Conservation (phyloP, 176 grass and related monocot genomes). For the Puya raimondii region DNA sequence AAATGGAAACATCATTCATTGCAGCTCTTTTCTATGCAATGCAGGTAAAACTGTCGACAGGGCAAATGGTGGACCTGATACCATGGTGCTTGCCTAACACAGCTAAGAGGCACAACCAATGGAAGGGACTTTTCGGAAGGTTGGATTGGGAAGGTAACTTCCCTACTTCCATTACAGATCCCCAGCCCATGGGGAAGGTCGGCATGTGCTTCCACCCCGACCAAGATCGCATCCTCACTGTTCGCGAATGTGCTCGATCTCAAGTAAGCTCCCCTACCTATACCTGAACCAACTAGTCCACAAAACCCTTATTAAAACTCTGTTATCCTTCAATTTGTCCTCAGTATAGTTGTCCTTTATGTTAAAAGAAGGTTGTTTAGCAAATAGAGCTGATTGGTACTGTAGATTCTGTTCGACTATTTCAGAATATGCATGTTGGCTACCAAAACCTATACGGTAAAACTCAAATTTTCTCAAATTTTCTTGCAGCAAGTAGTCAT, state of each 20-base stretch:
- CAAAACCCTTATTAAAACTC: no score
- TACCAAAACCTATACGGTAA: no score
- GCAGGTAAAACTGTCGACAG: slow-evolving; percentile 90
- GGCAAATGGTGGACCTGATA: slow-evolving; percentile 84
- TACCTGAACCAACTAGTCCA: not conserved
- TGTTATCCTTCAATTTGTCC: no score
- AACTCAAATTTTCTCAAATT: no score
- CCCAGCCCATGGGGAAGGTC: slow-evolving; percentile 92
- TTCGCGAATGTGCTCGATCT: slow-evolving; percentile 71
- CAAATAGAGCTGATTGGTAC: no score
- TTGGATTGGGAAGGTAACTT: slow-evolving; percentile 99
- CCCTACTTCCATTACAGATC: slow-evolving; percentile 88
- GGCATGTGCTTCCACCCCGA: slow-evolving; percentile 95
- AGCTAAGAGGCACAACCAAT: slow-evolving; percentile 95
- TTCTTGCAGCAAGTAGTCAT: no score
- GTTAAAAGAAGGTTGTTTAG: no score
- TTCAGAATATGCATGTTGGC: no score
- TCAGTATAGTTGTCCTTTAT: no score
- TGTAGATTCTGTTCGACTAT: no score
- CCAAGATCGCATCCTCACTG: slow-evolving; percentile 74
- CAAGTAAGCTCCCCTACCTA: slow-evolving; percentile 35
- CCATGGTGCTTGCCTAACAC: slow-evolving; percentile 99
- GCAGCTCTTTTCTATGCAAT: not conserved
- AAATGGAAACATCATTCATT: not conserved
- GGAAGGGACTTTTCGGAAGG: slow-evolving; percentile 92